A percentile compares a stretch with the other conserved stretches of the same genome.
Evolutionary conservation across 2,329 filamentous ascomycete species (phyloP).

Genomic region (Pseudogymnoascus sp.): DNA sequence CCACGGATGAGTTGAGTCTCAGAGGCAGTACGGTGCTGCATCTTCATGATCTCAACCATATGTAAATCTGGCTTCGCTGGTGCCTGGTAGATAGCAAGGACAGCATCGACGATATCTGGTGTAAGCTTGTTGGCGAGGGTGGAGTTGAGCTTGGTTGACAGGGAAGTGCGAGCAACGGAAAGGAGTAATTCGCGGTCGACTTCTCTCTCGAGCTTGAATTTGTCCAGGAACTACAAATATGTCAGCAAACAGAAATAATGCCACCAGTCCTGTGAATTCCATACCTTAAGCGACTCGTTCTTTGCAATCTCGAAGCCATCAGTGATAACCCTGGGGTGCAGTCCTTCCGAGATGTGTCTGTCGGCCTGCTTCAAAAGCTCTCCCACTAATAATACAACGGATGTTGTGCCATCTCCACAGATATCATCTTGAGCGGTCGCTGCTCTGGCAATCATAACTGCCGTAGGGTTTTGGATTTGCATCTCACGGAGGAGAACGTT

Average conservation of each 20-base stretch:
- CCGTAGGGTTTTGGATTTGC: slow-evolving; percentile 98
- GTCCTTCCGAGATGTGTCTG: slow-evolving; percentile 89
- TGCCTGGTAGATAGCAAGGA: slow-evolving; percentile 84
- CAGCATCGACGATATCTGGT: slow-evolving; percentile 90
- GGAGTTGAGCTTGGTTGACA: slow-evolving; percentile 89
- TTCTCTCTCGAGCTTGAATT: slow-evolving; percentile 81
- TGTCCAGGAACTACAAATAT: slow-evolving; percentile 67
- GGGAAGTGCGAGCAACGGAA: slow-evolving; percentile 85
- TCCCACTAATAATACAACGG: slow-evolving; percentile 87
- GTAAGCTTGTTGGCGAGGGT: slow-evolving; percentile 85
- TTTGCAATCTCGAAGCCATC: slow-evolving; percentile 98
- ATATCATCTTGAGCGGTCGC: slow-evolving; percentile 98
- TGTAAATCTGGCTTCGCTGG: slow-evolving; percentile 91
- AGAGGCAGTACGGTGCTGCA: slow-evolving; percentile 94
- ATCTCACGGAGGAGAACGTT: slow-evolving; percentile 73
- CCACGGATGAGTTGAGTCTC: slow-evolving; percentile 95
- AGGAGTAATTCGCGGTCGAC: slow-evolving; percentile 91
- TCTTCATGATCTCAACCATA: slow-evolving; percentile 99
- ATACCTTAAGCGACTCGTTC: slow-evolving; percentile 77
- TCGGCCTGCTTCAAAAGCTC: slow-evolving; percentile 97
- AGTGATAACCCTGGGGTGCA: slow-evolving; percentile 92
- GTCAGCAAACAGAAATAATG: slow-evolving; percentile 13
- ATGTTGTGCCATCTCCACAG: slow-evolving; percentile 94
- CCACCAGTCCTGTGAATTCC: slow-evolving; percentile 1
- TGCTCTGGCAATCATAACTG: slow-evolving; percentile 73